Percentiles rank a stretch among this genome's conserved stretches.
phyloP scores from a whole-genome alignment of 768 basidiomycete species.

The Pleurotus tuoliensis region DNA sequence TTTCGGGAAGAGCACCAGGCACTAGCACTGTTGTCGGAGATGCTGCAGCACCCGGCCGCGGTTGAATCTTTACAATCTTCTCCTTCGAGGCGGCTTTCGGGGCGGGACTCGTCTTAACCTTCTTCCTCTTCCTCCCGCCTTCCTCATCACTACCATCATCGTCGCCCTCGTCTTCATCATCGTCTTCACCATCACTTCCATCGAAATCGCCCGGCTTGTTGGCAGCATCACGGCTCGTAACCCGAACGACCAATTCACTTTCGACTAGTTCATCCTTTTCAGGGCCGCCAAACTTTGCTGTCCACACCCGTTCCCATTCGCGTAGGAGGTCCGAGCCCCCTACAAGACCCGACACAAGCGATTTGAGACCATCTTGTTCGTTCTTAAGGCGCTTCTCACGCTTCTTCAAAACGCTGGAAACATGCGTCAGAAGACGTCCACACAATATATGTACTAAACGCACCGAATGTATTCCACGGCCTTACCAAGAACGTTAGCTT shows the following conservation, averaged over 20 bases:
- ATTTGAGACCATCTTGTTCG: conserved; percentile 73
- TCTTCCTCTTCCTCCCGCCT: conserved; percentile 60
- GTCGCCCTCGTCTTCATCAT: conserved; percentile 18
- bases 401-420: conserved; percentile 67
- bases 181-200: conserved; percentile 52
- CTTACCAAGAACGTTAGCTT: conserved; percentile 86
- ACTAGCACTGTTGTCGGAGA: too few relatives aligned
- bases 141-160: conserved; percentile 37
- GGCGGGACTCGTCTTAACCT: conserved; percentile 41
- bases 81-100: conserved; percentile 18
- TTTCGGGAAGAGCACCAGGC: conserved; percentile 45
- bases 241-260: conserved; percentile 42
- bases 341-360: conserved; percentile 66
- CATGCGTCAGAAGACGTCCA: conserved; percentile 3
- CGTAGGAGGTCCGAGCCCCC: conserved; percentile 66
- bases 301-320: conserved; percentile 79
- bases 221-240: conserved; percentile 38
- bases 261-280: conserved; percentile 63
- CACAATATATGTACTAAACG: conserved; percentile 11
- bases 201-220: conserved; percentile 40
- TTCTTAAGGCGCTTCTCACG: conserved; percentile 67
- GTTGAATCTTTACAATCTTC: conserved; percentile 39
- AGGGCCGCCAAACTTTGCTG: conserved; percentile 67
- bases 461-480: conserved; percentile 85
- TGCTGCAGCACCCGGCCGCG: conserved; percentile 9